Base-by-base conservation (phyloP, 148 eudicot species). In the Limonium bicolor region DNA sequence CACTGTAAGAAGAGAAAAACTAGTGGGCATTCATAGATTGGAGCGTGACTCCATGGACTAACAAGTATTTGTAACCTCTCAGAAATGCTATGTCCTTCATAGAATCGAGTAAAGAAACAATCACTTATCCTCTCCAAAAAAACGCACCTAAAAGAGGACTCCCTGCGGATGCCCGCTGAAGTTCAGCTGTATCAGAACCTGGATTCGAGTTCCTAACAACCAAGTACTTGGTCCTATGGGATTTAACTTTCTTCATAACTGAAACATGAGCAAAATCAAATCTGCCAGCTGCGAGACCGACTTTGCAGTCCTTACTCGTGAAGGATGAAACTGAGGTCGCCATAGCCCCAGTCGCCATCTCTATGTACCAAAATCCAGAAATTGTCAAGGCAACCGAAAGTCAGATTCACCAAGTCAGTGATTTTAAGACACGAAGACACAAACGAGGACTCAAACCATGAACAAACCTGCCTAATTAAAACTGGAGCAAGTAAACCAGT, bases 141-240 rank as follows among this genome's bases (percentile, higher is more conserved):
- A 36, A 0, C 18, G 56, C 70, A 90, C 99, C 95, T 50, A 90
- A 68, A 10, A 90, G 78, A 40, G 71, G 79, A 52, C 86, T 78
- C 50, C 95, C 95, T 52, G 73, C 80, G 27, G 95, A 84, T 50
- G 88, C 95, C 54, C 88, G 80, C 72, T 73, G 76, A 53, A 84
- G 82, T 60, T 90, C 95, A 24, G 75, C 94, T 49, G 78, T 65
- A 32, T 90, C 99, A 14, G 82, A 73, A 44, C 88, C 72, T 10
- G 71, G 68, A 45, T 71, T 81, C 2, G 85, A 73, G 55, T 70
- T 85, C 65, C 44, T 78, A 39, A 84, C 63, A 41, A 76, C 70
- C 6, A 53, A 63, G 31, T 71, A 53, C 66, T 66, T 73, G 29
- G 62, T 64, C 50, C 69, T 62, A 48, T 59, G 55, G 58, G 69